phyloP scores from a whole-genome alignment of 2,329 filamentous ascomycete genomes.

The Furcasterigmium furcatum region DNA sequence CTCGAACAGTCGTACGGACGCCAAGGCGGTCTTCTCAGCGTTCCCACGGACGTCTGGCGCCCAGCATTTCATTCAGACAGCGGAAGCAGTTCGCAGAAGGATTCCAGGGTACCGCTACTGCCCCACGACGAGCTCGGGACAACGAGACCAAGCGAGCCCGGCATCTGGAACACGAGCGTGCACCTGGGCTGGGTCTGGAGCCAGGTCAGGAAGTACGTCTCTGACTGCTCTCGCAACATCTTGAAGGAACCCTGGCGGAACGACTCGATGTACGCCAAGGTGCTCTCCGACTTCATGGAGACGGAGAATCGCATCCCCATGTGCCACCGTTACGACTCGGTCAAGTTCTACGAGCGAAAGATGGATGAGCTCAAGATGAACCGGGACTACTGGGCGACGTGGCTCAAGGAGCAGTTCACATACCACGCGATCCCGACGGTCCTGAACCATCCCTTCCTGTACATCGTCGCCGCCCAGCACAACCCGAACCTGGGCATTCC shows the following conservation, averaged over 20 bases:
- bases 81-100: conserved; percentile 18
- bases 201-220: conserved; percentile 40
- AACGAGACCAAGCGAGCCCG: conserved; percentile 32
- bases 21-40: conserved; percentile 38
- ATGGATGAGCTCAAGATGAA: conserved; percentile 40
- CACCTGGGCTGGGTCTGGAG: conserved; percentile 51
- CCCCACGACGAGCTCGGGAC: conserved; percentile 41
- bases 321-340: conserved; percentile 49
- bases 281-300: conserved; percentile 48
- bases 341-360: conserved; percentile 48
- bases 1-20: conserved; percentile 47
- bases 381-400: conserved; percentile 46
- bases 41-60: conserved; percentile 37
- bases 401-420: conserved; percentile 50
- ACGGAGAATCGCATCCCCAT: conserved; percentile 44
- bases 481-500: conserved; percentile 49
- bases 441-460: conserved; percentile 50
- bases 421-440: conserved; percentile 49
- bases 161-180: conserved; percentile 47
- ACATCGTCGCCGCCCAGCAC: conserved; percentile 48
- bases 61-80: conserved; percentile 23
- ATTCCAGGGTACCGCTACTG: conserved; percentile 34
- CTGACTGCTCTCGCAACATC: conserved; percentile 41
- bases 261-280: conserved; percentile 47
- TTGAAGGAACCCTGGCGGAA: conserved; percentile 48